phyloP scores from a whole-genome alignment of 495 filamentous ascomycete species.

The Penicillium psychrofluorescens region DNA sequence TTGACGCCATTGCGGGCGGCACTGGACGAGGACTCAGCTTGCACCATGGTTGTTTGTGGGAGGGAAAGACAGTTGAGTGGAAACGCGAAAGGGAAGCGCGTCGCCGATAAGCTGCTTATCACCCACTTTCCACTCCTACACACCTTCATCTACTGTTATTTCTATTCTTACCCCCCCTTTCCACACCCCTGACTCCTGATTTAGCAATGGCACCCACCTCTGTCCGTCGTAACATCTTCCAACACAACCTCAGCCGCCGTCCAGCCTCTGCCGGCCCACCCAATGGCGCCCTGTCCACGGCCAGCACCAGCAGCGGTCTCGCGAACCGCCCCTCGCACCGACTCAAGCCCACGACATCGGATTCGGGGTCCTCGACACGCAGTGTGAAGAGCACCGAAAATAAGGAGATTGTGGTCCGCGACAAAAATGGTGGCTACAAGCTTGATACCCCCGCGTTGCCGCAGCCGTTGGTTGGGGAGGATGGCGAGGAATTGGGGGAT shows the following conservation, averaged over 20 bases:
- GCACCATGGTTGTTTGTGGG: constrained; percentile 23
- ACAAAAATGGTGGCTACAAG: constrained; percentile 68
- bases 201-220: constrained; percentile 25
- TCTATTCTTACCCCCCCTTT: neutral
- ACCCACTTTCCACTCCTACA: constrained; percentile 4
- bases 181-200: neutral
- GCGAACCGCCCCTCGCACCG: constrained; percentile 24
- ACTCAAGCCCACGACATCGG: constrained; percentile 31
- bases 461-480: constrained; percentile 41
- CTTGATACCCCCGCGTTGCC: constrained; percentile 59
- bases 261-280: constrained; percentile 43
- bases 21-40: constrained; percentile 71
- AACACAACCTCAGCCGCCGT: constrained; percentile 60
- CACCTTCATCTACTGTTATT: neutral
- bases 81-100: constrained; percentile 10
- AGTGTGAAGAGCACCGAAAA: constrained; percentile 36
- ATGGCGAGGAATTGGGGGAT: constrained; percentile 45
- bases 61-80: constrained; percentile 23
- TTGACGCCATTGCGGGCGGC: constrained; percentile 62
- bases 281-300: constrained; percentile 8
- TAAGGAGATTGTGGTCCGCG: constrained; percentile 67
- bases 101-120: constrained; percentile 13
- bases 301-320: constrained; percentile 6
- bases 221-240: constrained; percentile 70
- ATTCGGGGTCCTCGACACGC: constrained; percentile 24